Evolutionary conservation across 164 flowering plant genomes (phyloP).

Genomic region (Buxus sempervirens): DNA sequence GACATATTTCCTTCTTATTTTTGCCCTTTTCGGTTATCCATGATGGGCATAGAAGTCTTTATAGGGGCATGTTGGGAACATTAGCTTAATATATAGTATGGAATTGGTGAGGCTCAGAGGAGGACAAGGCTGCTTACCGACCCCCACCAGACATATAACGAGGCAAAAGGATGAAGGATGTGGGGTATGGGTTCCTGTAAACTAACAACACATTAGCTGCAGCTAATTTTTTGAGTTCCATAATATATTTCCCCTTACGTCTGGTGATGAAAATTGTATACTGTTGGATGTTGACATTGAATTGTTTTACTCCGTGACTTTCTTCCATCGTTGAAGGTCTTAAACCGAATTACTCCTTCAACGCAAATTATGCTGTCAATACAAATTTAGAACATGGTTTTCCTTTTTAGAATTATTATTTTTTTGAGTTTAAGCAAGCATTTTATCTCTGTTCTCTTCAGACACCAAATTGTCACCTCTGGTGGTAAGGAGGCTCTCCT

Average conservation of each 20-base stretch:
- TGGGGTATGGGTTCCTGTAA: constrained; percentile 17
- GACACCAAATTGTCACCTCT: constrained; percentile 6
- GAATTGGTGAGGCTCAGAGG: not conserved
- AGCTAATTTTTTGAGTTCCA: constrained; percentile 16
- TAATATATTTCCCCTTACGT: constrained; percentile 16
- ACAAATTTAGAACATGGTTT: constrained; percentile 32
- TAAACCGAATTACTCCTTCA: constrained; percentile 40
- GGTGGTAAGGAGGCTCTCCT: not conserved
- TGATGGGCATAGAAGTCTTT: not conserved
- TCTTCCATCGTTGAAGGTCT: constrained; percentile 24
- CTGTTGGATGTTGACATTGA: constrained; percentile 19
- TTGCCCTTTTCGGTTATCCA: too few relatives aligned
- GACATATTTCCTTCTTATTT: too few relatives aligned
- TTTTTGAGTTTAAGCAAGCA: not conserved
- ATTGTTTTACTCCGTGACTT: constrained; percentile 14
- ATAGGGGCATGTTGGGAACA: not conserved
- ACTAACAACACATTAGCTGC: not conserved
- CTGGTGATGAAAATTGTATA: constrained; percentile 18
- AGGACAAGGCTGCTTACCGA: constrained; percentile 45
- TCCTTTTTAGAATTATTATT: constrained; percentile 19
- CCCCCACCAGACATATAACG: constrained; percentile 65
- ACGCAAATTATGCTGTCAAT: constrained; percentile 34
- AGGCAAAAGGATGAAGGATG: constrained; percentile 34
- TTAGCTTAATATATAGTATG: constrained; percentile 7
- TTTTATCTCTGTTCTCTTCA: constrained; percentile 12